Evolutionary conservation across 2,329 filamentous ascomycete genomes (phyloP).

Genomic region (Cladosporium sp.): DNA sequence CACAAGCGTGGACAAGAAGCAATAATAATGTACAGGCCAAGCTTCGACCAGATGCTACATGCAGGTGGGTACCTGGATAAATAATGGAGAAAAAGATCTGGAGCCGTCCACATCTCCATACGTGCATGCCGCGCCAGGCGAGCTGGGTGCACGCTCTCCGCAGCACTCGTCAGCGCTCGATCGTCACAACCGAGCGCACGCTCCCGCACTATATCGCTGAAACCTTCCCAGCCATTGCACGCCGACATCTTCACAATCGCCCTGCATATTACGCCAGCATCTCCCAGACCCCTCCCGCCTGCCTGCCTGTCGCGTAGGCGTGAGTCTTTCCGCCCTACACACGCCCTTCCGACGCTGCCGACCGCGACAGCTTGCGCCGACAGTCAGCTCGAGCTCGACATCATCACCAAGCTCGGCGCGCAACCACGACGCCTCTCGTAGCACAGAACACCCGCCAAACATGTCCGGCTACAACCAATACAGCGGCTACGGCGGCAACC

Average conservation of each 20-base stretch:
- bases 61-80: background rate
- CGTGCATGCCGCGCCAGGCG: too few relatives aligned
- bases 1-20: too few relatives aligned
- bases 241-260: background rate
- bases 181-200: background rate
- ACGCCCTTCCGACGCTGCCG: background rate
- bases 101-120: background rate
- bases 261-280: background rate
- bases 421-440: background rate
- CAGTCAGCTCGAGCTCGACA: constrained; percentile 10
- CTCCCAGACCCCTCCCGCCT: too few relatives aligned
- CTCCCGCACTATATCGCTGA: background rate
- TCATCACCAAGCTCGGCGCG: background rate
- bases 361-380: background rate
- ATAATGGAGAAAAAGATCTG: background rate
- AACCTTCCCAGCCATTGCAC: background rate
- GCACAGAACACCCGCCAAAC: constrained; percentile 15
- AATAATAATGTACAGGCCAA: background rate
- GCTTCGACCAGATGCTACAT: background rate
- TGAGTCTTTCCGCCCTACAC: too few relatives aligned
- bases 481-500: constrained; percentile 55
- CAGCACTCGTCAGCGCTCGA: background rate
- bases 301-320: too few relatives aligned
- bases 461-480: constrained; percentile 59
- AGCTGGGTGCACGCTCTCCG: too few relatives aligned